phyloP scores from a whole-genome alignment of 2,329 filamentous ascomycete species.

The Ophiocordyceps australis region DNA sequence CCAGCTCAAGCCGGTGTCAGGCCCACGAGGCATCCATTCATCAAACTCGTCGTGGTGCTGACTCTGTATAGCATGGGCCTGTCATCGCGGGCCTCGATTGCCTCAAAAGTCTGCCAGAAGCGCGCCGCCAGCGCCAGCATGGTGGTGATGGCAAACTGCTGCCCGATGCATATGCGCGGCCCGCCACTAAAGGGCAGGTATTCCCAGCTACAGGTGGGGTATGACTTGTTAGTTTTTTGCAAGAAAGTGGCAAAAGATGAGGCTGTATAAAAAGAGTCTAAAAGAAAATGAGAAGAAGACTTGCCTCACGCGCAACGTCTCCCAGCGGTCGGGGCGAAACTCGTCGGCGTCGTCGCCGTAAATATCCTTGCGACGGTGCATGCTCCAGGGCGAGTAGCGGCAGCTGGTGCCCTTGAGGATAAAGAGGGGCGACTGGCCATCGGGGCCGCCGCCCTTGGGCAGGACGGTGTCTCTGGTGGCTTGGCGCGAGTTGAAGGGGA shows the following conservation, averaged over 20 bases:
- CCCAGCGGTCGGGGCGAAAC: slow-evolving; percentile 53
- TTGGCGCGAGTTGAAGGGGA: slow-evolving; percentile 63
- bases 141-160: slow-evolving; percentile 68
- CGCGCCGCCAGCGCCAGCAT: slow-evolving; percentile 56
- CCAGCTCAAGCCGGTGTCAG: slow-evolving; percentile 6
- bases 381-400: slow-evolving; percentile 47
- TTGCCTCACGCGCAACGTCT: too few species aligned
- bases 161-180: slow-evolving; percentile 55
- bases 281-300: too few species aligned
- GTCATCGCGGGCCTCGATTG: slow-evolving; percentile 25
- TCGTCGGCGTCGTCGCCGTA: slow-evolving; percentile 31
- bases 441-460: slow-evolving; percentile 49
- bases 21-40: slow-evolving; percentile 9
- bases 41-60: slow-evolving; percentile 8
- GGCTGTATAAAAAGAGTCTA: too few species aligned
- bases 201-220: slow-evolving; percentile 48
- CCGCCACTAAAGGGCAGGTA: slow-evolving; percentile 63
- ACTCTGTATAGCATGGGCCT: slow-evolving; percentile 8
- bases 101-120: slow-evolving; percentile 53
- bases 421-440: slow-evolving; percentile 42
- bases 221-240: slow-evolving; percentile 38
- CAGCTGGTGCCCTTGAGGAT: slow-evolving; percentile 49
- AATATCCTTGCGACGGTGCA: slow-evolving; percentile 53
- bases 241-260: too few species aligned
- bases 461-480: slow-evolving; percentile 58